Evolutionary conservation across 495 filamentous ascomycete genomes (phyloP).

Genomic region (Penicillium psychrofluorescens): DNA sequence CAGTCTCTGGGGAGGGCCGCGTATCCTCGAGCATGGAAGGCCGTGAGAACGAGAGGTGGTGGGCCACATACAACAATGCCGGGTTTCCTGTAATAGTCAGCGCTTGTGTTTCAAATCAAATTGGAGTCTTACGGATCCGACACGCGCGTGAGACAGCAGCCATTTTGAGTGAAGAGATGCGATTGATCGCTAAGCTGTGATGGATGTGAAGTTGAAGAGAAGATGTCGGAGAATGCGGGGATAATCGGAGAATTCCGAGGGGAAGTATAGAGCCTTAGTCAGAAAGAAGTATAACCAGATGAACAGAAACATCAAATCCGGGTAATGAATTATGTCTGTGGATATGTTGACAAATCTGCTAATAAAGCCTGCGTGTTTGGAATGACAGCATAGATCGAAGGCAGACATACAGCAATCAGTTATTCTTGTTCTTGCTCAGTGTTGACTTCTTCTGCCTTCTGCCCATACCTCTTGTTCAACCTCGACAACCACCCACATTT

Average conservation of each 20-base stretch:
- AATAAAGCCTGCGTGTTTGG: no score
- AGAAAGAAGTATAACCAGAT: not conserved
- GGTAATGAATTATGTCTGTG: no score
- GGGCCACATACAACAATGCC: slow-evolving; percentile 54
- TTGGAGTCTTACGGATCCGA: slow-evolving; percentile 25
- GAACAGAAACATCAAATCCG: no score
- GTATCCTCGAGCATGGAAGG: not conserved
- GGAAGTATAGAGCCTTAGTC: not conserved
- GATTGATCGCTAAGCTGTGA: not conserved
- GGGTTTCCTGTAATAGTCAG: slow-evolving; percentile 47
- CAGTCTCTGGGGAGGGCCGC: not conserved
- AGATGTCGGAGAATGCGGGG: not conserved
- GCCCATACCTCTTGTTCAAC: no score
- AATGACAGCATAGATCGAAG: no score
- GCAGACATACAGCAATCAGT: no score
- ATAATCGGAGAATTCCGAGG: not conserved
- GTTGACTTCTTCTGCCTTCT: no score
- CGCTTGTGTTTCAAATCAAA: no score
- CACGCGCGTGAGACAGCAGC: slow-evolving; percentile 20
- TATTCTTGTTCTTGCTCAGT: no score
- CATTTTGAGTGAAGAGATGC: slow-evolving; percentile 14
- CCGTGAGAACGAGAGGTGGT: no score
- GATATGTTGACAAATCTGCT: no score
- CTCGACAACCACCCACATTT: no score
- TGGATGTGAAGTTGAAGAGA: not conserved